Conservation (phyloP, 768 basidiomycete genomes). For the Boletus vinaceobasis region DNA sequence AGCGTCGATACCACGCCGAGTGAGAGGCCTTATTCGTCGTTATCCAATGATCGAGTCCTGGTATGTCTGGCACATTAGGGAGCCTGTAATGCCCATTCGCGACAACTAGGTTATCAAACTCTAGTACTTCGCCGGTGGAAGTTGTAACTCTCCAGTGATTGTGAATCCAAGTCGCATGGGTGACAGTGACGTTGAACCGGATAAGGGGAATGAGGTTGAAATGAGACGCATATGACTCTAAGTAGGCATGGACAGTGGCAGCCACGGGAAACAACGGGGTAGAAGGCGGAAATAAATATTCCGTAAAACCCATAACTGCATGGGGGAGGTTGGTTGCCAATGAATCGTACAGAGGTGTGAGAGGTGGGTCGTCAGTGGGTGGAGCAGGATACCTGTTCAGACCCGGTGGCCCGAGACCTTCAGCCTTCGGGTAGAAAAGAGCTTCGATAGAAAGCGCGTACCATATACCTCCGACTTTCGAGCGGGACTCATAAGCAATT, state of each 20-base stretch:
- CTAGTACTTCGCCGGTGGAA: constrained; percentile 33
- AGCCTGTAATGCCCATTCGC: constrained; percentile 73
- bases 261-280: constrained; percentile 71
- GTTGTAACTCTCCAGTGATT: constrained; percentile 49
- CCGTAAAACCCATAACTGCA: constrained; percentile 67
- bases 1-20: constrained; percentile 65
- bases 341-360: constrained; percentile 74
- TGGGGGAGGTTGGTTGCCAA: constrained; percentile 82
- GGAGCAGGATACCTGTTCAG: constrained; percentile 52
- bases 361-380: constrained; percentile 48
- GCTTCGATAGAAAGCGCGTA: constrained; percentile 31
- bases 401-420: not conserved
- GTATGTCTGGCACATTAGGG: constrained; percentile 59
- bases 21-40: constrained; percentile 51
- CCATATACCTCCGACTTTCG: constrained; percentile 77
- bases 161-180: constrained; percentile 38
- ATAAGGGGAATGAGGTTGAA: constrained; percentile 64
- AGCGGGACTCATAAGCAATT: constrained; percentile 59
- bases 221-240: constrained; percentile 59
- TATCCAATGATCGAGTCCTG: constrained; percentile 62
- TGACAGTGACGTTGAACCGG: constrained; percentile 57
- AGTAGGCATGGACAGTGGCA: constrained; percentile 59
- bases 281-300: constrained; percentile 64
- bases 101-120: constrained; percentile 66
- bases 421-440: not conserved